Base-by-base conservation (phyloP, 305 asterid species). In the Plantago coronopus region DNA sequence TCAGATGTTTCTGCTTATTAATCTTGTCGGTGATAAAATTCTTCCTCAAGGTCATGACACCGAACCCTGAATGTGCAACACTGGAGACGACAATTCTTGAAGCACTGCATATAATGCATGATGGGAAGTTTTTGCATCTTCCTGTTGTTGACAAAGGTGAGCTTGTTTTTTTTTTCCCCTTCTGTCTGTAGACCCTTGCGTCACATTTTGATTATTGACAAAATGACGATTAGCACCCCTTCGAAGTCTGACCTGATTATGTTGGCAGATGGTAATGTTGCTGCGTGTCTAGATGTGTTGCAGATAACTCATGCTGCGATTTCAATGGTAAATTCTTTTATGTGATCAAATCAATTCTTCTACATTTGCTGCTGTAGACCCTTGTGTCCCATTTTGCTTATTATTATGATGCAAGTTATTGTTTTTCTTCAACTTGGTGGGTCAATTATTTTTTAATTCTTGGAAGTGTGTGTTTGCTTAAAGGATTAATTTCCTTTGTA, bases 281-380 rank as follows among this genome's bases (percentile, higher is more conserved):
- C 76, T 48, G 85, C 96, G 50, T 88, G 93, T 29, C 31, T 91
- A 7, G 98, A 91, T 72, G 98, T 91, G 65, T 60, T 91, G 91
- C 96, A 88, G 81, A 84, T 91, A 77, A 84, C 91, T 64, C 95
- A 91, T 68, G 95, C 96, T 11, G 90, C 96, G 59, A 79, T 91
- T 74, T 81, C 96, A 50, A 79, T 88, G 96, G 98, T 91, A 79
- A 69, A 31, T n/a, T 65, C 44, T 40, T 21, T 59, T 74, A 25
- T 49, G 59, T 48, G 43, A 53, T 34, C 38, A 60, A 42, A 59
- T 68, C 31, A 58, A 44, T 51, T 44, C 17, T 54, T 45, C 66
- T 27, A 22, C 29, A 29, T 42, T 62, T 55, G 21, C 21, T 40
- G 65, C 34, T 17, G 10, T 34, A 34, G 42, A 34, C 42, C 42